phyloP scores from a whole-genome alignment of 257 asterid species.

The Plantago elongata region DNA sequence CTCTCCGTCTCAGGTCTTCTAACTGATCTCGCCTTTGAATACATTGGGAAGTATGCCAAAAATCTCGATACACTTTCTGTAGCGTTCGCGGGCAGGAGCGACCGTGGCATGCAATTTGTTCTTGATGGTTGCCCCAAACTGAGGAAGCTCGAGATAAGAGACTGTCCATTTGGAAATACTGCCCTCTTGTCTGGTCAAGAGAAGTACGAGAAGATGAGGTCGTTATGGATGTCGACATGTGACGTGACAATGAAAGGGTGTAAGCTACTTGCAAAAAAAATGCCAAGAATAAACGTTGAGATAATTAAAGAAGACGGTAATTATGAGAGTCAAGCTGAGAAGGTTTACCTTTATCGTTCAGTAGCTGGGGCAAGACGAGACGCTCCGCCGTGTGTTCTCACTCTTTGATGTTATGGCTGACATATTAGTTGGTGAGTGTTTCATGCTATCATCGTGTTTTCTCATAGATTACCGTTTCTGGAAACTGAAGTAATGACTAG shows the following conservation, averaged over 20 bases:
- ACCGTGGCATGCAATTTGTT: constrained; percentile 75
- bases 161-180: constrained; percentile 67
- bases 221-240: constrained; percentile 79
- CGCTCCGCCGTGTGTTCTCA: constrained; percentile 32
- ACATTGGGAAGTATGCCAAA: constrained; percentile 69
- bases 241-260: constrained; percentile 64
- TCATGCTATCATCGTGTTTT: background rate
- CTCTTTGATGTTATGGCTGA: constrained; percentile 17
- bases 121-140: constrained; percentile 75
- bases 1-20: constrained; percentile 71
- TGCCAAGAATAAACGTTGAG: constrained; percentile 54
- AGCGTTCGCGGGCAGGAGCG: constrained; percentile 78
- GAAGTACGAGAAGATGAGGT: constrained; percentile 73
- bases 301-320: constrained; percentile 27
- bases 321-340: constrained; percentile 31
- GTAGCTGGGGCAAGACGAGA: constrained; percentile 40
- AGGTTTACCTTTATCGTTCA: constrained; percentile 36
- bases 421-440: constrained; percentile 14
- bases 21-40: constrained; percentile 68
- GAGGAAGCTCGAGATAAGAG: constrained; percentile 85
- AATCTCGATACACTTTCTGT: constrained; percentile 78
- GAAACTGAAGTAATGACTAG: no score
- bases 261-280: constrained; percentile 49
- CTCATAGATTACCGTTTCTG: no score
- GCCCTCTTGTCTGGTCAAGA: constrained; percentile 57